Percentiles rank a stretch among this genome's conserved stretches.
Evolutionary conservation across 2,329 filamentous ascomycete genomes (phyloP).

Genomic region (Tolypocladium album): DNA sequence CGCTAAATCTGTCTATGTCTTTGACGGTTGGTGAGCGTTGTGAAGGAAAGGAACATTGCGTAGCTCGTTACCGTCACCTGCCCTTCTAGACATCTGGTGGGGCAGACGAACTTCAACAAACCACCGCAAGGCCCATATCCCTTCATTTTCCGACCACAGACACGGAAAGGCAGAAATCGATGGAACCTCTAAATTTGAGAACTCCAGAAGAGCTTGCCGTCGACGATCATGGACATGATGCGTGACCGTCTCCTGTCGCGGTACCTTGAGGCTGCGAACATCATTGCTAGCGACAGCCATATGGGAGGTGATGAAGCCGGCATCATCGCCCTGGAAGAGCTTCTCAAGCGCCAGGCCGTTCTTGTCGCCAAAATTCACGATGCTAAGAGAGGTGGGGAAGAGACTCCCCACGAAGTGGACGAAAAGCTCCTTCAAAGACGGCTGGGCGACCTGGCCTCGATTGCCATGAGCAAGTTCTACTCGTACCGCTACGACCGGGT

Average conservation of each 20-base stretch:
- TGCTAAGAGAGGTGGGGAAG: not conserved
- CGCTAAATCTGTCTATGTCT: not conserved
- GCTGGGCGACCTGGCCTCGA: conserved; percentile 43
- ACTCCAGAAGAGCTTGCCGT: not conserved
- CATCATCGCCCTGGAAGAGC: conserved; percentile 10
- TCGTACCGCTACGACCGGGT: conserved; percentile 58
- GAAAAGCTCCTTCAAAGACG: conserved; percentile 25
- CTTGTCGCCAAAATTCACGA: conserved; percentile 13
- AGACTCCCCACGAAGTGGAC: not conserved
- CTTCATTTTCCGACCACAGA: not conserved
- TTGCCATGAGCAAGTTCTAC: conserved; percentile 59
- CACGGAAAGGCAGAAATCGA: too few species aligned
- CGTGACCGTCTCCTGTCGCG: conserved; percentile 11
- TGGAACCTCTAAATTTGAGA: too few species aligned
- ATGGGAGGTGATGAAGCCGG: not conserved
- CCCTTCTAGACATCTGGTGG: not conserved
- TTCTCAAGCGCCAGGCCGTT: conserved; percentile 19
- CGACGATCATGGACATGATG: conserved; percentile 8
- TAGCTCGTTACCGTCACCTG: too few species aligned
- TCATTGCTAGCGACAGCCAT: conserved; percentile 2
- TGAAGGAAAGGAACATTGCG: too few species aligned
- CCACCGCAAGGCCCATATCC: not conserved
- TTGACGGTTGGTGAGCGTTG: too few species aligned
- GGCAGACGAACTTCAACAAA: not conserved
- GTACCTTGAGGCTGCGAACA: conserved; percentile 12